Base-by-base conservation (phyloP, 345 rosid genomes). In the Gossypium turneri region DNA sequence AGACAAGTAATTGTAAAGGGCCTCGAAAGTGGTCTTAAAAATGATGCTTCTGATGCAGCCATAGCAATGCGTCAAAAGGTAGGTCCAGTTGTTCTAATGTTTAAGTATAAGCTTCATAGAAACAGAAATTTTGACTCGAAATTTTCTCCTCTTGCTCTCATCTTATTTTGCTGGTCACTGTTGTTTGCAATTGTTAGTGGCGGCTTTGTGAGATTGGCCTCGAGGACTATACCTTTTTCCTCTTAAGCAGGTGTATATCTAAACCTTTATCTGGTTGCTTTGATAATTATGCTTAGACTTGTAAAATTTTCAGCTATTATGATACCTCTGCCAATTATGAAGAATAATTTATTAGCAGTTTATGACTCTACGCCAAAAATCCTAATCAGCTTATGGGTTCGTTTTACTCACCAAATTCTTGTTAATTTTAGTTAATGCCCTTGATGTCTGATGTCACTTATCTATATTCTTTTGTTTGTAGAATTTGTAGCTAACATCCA, bases 1-100 rank as follows among this genome's bases (percentile, higher is more conserved):
- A 92, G 98, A 84, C 90, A 86, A 68, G 67, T 25, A 65, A 83
- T 94, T 45, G 77, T 82, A 8, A 91, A 89, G 76, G 97, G 94
- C 75, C 98, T 94, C 58, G 94, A 88, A 78, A 92, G 98, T 73
- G 98, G 98, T 78, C 83, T 90, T 48, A 85, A 95, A 77, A 92
- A 92, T 83, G 98, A 94, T 89, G 98, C 98, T 78, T 78, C 95
- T 75, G 98, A 92, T 85, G 79, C 90, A 79, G 94, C 98, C 73
- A 92, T 94, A 77, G 98, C 97, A 38, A 85, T 81, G 91, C 97
- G 97, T 61, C 98, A 94, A 81, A 94, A 94, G 94, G 98, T 91
- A 68, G 72, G 78, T 61, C 72, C 61, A 45, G 22, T 73, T 75
- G 3, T 15, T 20, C 16, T 59, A 45, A 25, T 47, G 70, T 52